Evolutionary conservation across 108 stramenopile species (phyloP), one percentile per base, ranked within the genome.

Genomic region (Pseudonitzschia pungens): DNA sequence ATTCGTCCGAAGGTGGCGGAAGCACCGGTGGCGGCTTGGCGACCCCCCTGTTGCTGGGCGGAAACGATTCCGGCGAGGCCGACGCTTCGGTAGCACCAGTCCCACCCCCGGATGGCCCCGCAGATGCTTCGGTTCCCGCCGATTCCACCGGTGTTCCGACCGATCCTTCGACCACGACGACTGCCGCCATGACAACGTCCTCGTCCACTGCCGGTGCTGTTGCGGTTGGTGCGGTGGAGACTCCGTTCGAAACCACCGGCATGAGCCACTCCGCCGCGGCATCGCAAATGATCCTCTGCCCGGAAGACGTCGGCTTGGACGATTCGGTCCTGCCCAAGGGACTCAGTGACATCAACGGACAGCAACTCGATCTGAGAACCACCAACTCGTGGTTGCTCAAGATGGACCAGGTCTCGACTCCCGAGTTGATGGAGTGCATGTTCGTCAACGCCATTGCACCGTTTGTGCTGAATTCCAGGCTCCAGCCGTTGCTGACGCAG

Each of bases 361-460:
- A 97, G 26, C 93, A 95, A 75, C 71, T 97, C 20, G 96, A 97
- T 83, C 78, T 97, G 62, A 67, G 93, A 42, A 81, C 72, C 33
- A 79, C 77, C 1, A 97, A 95, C 74, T 90, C 89, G 33, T 97
- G 96, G 96, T 58, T 92, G n/a, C 76, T 93, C 52, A 95, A 92
- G 62, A 85, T 97, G 82, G 91, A 92, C 27, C 81, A 97, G 51
- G 88, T 96, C 0, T 89, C 89, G 7, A 95, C 93, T 4, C 91
- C 96, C 0, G 96, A 97, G 75, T 65, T 94, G 21, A 92, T 93
- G 80, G 96, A 97, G 72, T 92, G 89, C 53, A 85, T 97, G 89
- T 92, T 93, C 69, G 80, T 97, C 41, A 97, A 97, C 78, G 91
- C 91, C 40, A 88, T 97, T 56, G 91, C 92, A 1, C 96, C 96